Base-by-base conservation (phyloP, 768 basidiomycete species). In the Boletus vermiculosoides region DNA sequence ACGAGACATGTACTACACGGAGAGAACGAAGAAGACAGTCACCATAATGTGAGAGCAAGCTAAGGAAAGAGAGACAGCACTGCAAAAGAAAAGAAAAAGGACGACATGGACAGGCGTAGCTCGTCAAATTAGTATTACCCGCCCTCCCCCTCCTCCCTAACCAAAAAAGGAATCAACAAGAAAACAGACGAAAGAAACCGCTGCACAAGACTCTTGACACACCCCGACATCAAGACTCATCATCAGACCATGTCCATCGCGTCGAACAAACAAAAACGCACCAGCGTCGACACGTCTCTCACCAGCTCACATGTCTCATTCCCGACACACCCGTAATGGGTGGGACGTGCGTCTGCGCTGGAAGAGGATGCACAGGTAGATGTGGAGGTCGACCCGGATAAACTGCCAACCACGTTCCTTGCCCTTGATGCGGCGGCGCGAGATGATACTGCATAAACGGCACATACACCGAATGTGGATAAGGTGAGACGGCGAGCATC, bases 291-390 rank as follows among this genome's bases (percentile, higher is more conserved):
- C 52, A 39, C 22, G 6, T 34, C 3, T 12, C 45, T 67, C 57
- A 67, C 66, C 66, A 67, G 36, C 53, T 67, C 28, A 56, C 66
- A 28, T 67, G 66, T 48, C 66, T 53, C 66, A 67, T 68, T 30
- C 66, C 66, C 7, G 66, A 58, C 23, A 44, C 42, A 13, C 66
- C 64, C n/a, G 66, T 63, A 22, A 67, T 66, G 11, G 63, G 47
- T 10, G 56, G 11, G 30, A 56, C 37, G 34, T 65, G 60, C 20
- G 50, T 11, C 15, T 34, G 65, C 23, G 18, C 37, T 5, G 63
- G 54, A 20, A 68, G 41, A 11, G 66, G 50, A 45, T 68, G 66
- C 22, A 56, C 47, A 15, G 64, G 58, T 6, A 61, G 31, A 15
- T 51, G 60, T 18, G 61, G 51, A 37, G 61, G 66, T 18, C 25